Conservation (phyloP, 2,329 filamentous ascomycete genomes). For the Botrytis galanthina region DNA sequence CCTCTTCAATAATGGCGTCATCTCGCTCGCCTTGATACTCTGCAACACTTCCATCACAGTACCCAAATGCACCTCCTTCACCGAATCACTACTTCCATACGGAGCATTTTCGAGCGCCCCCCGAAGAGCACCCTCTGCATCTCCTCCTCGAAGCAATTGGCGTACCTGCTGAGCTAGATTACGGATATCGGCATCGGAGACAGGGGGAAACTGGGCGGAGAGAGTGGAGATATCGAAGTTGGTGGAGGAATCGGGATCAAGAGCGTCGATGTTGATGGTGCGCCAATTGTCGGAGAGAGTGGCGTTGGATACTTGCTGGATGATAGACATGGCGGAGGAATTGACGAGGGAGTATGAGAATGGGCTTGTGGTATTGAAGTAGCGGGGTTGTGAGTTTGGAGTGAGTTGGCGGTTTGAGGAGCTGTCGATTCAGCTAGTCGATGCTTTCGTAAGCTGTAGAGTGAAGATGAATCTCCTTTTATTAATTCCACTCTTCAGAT, state of each 20-base stretch:
- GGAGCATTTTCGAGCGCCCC: constrained; percentile 83
- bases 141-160: constrained; percentile 82
- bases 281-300: constrained; percentile 68
- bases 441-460: not conserved
- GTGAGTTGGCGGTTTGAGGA: constrained; percentile 4
- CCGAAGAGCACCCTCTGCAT: constrained; percentile 81
- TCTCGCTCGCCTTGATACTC: constrained; percentile 93
- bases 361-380: not conserved
- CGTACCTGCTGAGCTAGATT: constrained; percentile 76
- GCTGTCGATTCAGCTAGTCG: not conserved
- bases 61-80: constrained; percentile 79
- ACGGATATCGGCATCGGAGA: constrained; percentile 75
- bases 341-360: not conserved
- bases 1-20: constrained; percentile 80
- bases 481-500: not conserved
- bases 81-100: constrained; percentile 59
- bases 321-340: constrained; percentile 57
- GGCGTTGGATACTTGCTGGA: constrained; percentile 61
- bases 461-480: not conserved
- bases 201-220: constrained; percentile 68
- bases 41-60: constrained; percentile 92
- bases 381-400: constrained; percentile 18
- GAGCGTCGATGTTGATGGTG: constrained; percentile 90
- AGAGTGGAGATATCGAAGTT: constrained; percentile 91
- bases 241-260: constrained; percentile 82